phyloP scores from a whole-genome alignment of 1,284 basidiomycete genomes.

The Sanguinoderma infundibulare region DNA sequence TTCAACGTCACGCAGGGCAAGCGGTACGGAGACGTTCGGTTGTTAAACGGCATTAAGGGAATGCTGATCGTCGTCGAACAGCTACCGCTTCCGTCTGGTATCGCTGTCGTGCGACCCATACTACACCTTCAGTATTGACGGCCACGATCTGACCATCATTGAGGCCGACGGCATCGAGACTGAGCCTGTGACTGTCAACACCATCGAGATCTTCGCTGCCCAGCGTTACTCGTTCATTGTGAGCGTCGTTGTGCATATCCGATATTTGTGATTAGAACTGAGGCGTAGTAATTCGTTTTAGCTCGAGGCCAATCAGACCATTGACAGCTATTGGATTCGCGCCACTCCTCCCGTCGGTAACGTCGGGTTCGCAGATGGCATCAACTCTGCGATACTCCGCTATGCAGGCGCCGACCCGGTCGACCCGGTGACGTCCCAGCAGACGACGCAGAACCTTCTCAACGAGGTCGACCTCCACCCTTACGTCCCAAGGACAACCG shows the following conservation, averaged over 20 bases:
- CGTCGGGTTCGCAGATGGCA: constrained; percentile 37
- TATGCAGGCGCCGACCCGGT: constrained; percentile 38
- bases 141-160: constrained; percentile 38
- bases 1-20: constrained; percentile 36
- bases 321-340: constrained; percentile 42
- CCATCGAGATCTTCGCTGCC: constrained; percentile 37
- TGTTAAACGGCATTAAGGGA: neutral
- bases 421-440: constrained; percentile 46
- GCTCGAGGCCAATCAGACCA: constrained; percentile 27
- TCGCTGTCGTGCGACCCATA: constrained; percentile 44
- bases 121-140: constrained; percentile 37
- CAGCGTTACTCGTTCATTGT: constrained; percentile 36
- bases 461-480: constrained; percentile 32
- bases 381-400: constrained; percentile 34
- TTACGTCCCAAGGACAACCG: constrained; percentile 6
- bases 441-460: constrained; percentile 21
- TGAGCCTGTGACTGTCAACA: constrained; percentile 35
- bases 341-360: constrained; percentile 38
- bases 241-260: neutral
- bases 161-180: constrained; percentile 37
- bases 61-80: neutral
- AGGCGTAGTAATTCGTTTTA: constrained; percentile 14
- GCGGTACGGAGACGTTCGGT: constrained; percentile 27
- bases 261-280: neutral
- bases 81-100: constrained; percentile 46